Evolutionary conservation across 345 rosid genomes (phyloP), one percentile per base, ranked within the genome.

Genomic region (Euphorbia tirucalli): DNA sequence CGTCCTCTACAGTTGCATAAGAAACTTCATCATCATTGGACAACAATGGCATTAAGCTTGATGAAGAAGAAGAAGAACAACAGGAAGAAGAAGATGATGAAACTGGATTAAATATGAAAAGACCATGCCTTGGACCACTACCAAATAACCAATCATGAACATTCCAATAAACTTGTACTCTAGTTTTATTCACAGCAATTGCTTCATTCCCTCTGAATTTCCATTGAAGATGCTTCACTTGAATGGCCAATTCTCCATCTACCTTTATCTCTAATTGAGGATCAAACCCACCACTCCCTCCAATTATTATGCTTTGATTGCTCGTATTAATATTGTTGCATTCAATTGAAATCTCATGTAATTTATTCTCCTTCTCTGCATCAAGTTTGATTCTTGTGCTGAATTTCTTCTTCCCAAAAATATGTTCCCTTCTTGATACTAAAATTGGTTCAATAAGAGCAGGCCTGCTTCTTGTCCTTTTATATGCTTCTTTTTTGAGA

Each of bases 61-160:
- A 67, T 28, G 77, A 69, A 30, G 76, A 18, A 50, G 81, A 68
- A 22, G 58, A 22, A 57, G 80, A 52, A 8, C 76, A 61, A 59
- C 39, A 35, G 4, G 39, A 35, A 35, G 39, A 35, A 35, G 39
- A n/a, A n/a, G n/a, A n/a, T n/a, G 71, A 72, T 30, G 49, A 32
- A 35, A 80, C 70, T 68, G 85, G 86, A 81, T 79, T 84, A 56
- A 86, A 84, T 75, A 86, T 72, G 70, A 86, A 84, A 24, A 81
- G 55, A 1, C 87, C 87, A 63, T 84, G 83, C 69, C 90, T 82
- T 69, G 86, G 81, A 63, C 90, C 90, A 14, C 81, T 71, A 59
- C 82, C 82, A 64, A 86, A 86, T 4, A 86, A 73, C 90, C 85
- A 84, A 65, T 84, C 90, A 82, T 84, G 86, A 18, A 84, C 82